phyloP scores from a whole-genome alignment of 2,329 filamentous ascomycete species.

The Curvularia hawaiiensis region DNA sequence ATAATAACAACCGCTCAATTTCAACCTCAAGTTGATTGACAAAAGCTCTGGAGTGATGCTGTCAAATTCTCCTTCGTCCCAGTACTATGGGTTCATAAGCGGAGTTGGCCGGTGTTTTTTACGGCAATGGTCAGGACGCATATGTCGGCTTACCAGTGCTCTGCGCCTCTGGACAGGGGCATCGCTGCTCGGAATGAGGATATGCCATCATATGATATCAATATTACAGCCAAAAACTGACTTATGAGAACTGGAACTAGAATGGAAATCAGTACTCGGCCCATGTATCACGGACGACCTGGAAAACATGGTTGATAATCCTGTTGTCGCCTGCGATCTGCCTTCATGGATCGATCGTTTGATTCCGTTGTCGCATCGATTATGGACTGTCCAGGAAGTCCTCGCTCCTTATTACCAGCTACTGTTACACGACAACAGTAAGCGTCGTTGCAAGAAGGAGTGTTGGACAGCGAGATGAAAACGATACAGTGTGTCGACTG shows the following conservation, averaged over 20 bases:
- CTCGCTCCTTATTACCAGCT: neutral
- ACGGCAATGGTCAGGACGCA: neutral
- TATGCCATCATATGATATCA: neutral
- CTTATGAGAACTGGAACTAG: neutral
- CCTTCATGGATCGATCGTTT: neutral
- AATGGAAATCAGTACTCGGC: neutral
- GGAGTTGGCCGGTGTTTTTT: neutral
- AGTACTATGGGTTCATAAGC: neutral
- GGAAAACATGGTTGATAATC: neutral
- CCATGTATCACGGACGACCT: neutral
- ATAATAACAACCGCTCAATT: neutral
- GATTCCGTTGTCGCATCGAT: neutral
- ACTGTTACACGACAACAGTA: neutral
- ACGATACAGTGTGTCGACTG: neutral
- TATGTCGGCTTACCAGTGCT: neutral
- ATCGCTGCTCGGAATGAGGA: neutral
- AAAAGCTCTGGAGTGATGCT: neutral
- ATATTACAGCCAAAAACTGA: too few relatives aligned
- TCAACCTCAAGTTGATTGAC: neutral
- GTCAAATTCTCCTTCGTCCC: neutral
- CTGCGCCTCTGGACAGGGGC: neutral
- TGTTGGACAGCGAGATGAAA: neutral
- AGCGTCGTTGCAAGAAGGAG: neutral
- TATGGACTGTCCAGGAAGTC: neutral
- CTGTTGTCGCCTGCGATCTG: neutral